Percentiles rank a stretch among this genome's conserved stretches.
phyloP scores from a whole-genome alignment of 2,329 filamentous ascomycete species.

The Elsinoe australis region DNA sequence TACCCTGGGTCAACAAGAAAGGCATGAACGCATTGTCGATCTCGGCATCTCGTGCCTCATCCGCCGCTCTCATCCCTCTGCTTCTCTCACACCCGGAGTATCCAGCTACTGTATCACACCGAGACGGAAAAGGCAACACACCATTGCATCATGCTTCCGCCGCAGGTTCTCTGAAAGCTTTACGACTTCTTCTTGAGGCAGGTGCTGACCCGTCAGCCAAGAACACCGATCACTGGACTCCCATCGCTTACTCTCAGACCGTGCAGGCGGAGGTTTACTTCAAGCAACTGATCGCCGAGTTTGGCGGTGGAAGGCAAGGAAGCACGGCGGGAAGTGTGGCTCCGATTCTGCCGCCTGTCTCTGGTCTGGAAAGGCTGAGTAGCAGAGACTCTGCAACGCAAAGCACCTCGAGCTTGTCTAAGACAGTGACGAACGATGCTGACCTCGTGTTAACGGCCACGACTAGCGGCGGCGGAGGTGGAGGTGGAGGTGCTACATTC shows the following conservation, averaged over 20 bases:
- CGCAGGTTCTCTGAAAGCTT: conserved; percentile 68
- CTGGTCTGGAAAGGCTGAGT: neutral
- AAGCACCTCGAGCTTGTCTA: neutral
- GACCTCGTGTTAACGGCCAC: neutral
- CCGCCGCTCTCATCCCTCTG: conserved; percentile 39
- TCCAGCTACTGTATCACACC: conserved; percentile 28
- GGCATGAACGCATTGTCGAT: conserved; percentile 54
- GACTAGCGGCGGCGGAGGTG: neutral
- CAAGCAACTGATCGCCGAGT: conserved; percentile 65
- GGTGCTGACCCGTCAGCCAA: conserved; percentile 65
- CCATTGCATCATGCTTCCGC: conserved; percentile 79
- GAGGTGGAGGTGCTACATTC: no score
- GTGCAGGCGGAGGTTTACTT: conserved; percentile 80
- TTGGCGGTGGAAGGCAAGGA: conserved; percentile 32
- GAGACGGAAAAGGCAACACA: conserved; percentile 70
- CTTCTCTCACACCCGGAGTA: conserved; percentile 29
- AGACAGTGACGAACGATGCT: conserved; percentile 9
- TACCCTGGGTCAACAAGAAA: conserved; percentile 57
- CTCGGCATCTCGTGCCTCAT: conserved; percentile 22
- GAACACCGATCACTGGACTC: conserved; percentile 75
- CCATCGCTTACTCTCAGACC: conserved; percentile 73
- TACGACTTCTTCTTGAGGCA: conserved; percentile 68
- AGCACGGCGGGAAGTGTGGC: neutral
- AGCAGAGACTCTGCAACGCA: neutral
- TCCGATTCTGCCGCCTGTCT: neutral